A percentile compares a stretch with the other conserved stretches of the same genome.
Conservation (phyloP, 1,284 basidiomycete genomes). For the Hemileccinum hortonii region DNA sequence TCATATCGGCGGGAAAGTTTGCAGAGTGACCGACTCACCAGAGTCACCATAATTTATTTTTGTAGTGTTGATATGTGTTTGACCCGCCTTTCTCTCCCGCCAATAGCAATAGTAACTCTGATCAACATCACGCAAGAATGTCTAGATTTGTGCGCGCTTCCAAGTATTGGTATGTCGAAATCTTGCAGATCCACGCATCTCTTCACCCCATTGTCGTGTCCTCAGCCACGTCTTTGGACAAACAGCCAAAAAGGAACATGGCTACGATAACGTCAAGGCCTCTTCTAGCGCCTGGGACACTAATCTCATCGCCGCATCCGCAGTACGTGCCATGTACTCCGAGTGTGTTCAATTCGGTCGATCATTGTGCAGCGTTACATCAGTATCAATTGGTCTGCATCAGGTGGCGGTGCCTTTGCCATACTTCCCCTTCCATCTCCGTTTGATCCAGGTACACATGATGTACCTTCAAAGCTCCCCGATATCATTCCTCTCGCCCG, state of each 20-base stretch:
- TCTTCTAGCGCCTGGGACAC: slow-evolving; percentile 95
- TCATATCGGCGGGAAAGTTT: too few species aligned
- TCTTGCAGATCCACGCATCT: slow-evolving; percentile 4
- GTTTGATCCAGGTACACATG: slow-evolving; percentile 52
- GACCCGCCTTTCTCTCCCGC: too few species aligned
- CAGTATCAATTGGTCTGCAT: slow-evolving; percentile 93
- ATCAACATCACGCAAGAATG: slow-evolving; percentile 39
- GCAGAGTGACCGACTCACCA: too few species aligned
- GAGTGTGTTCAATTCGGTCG: not conserved
- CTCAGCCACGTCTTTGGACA: slow-evolving; percentile 88
- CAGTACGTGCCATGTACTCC: slow-evolving; percentile 42
- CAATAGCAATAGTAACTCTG: too few species aligned
- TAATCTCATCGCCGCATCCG: slow-evolving; percentile 87
- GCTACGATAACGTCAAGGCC: slow-evolving; percentile 89
- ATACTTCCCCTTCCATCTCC: slow-evolving; percentile 85
- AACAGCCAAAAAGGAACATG: slow-evolving; percentile 78
- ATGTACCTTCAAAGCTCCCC: slow-evolving; percentile 79
- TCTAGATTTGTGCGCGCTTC: slow-evolving; percentile 72
- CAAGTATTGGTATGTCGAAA: slow-evolving; percentile 62
- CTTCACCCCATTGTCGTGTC: slow-evolving; percentile 5
- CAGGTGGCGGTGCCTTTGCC: slow-evolving; percentile 94
- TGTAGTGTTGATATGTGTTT: too few species aligned
- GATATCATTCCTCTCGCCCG: slow-evolving; percentile 92
- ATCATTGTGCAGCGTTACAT: slow-evolving; percentile 65
- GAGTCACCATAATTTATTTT: too few species aligned